Evolutionary conservation across 768 basidiomycete species (phyloP), one percentile per base, ranked within the genome.

Genomic region (Boletus coccyginus): DNA sequence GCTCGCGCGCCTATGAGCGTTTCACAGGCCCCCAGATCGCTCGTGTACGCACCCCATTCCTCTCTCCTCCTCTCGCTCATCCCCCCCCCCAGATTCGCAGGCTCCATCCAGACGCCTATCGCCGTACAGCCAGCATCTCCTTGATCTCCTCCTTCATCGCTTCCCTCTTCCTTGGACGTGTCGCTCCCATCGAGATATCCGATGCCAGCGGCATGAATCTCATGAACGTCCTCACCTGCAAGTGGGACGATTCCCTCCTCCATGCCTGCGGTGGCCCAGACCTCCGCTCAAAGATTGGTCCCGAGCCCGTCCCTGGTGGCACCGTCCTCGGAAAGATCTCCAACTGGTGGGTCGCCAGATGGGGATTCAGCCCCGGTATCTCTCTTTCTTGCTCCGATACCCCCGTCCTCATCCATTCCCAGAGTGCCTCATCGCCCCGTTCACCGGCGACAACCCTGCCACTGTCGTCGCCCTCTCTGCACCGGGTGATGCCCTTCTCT

Each of bases 151-250:
- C 55, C 19, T 56, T 55, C 11, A 9, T 57, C 8, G 12, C 56
- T 0, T 57, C 57, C 31, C 46, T 49, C 42, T 57, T 57, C 12
- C 57, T 47, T 12, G 55, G 57, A 7, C 56, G 12, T 13, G 16
- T 58, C 46, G 56, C 56, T 7, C 57, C 55, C 36, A 57, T 57
- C 47, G 55, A 58, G 8, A 19, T 40, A 44, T 40, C 57, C 42
- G 55, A 58, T 19, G 43, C 47, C 6, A 57, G 56, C 33, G 55
- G 52, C 14, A 55, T 56, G 53, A 57, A 57, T 17, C 56, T 57
- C 52, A 57, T 57, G 56, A 10, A 48, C 10, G 17, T 55, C 7
- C n/a, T 56, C 40, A 31, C 45, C 8, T 31, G 19, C 46, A 38
- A 41, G 40, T 57, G 46, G 46, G 32, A 43, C 56, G 21, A 47